Conservation (phyloP, 2,329 filamentous ascomycete genomes). For the Trichoderma endophyticum region DNA sequence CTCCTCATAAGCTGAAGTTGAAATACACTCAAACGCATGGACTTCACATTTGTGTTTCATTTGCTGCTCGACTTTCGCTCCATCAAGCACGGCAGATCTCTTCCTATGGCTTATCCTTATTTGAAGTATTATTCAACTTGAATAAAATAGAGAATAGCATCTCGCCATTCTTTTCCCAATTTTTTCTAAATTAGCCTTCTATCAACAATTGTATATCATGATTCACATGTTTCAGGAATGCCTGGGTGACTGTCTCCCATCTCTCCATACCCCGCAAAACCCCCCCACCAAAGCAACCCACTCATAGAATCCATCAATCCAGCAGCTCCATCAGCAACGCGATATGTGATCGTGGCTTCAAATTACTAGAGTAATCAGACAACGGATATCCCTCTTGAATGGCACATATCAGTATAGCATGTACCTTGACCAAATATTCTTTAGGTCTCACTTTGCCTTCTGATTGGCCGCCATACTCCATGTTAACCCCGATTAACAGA, state of each 20-base stretch:
- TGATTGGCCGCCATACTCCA: not conserved
- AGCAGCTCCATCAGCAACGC: not conserved
- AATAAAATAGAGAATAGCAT: not conserved
- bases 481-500: not conserved
- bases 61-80: not conserved
- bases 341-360: not conserved
- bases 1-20: not conserved
- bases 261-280: not conserved
- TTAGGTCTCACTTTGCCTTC: not conserved
- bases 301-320: not conserved
- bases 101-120: fast-evolving
- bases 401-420: not conserved
- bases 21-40: not conserved
- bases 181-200: not conserved
- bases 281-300: not conserved
- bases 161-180: not conserved
- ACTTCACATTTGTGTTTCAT: not conserved
- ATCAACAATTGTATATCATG: not conserved
- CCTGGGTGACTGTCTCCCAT: no score
- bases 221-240: no score
- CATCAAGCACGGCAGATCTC: not conserved
- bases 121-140: not conserved
- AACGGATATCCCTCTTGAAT: not conserved
- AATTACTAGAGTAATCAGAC: not conserved
- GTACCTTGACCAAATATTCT: not conserved